phyloP scores from a whole-genome alignment of 768 basidiomycete genomes.

The Cyclocybe aegerita region DNA sequence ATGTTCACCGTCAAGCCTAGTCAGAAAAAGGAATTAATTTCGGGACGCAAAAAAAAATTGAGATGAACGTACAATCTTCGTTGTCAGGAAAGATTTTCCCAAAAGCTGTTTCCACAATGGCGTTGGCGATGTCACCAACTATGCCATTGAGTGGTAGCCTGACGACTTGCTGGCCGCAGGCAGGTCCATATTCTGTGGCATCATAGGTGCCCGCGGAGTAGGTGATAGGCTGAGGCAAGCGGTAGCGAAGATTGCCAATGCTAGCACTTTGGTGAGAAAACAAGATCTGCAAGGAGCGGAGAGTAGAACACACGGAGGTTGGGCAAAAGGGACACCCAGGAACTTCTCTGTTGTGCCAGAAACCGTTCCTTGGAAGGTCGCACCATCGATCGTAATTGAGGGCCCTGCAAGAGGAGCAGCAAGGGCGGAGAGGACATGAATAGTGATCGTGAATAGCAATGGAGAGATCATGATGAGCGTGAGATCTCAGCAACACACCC shows the following conservation, averaged over 20 bases:
- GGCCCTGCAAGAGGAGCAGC: conserved; percentile 27
- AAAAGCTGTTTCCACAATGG: conserved; percentile 28
- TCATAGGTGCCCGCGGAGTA: conserved; percentile 35
- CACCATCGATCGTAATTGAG: conserved; percentile 41
- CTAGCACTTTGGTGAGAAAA: conserved; percentile 13
- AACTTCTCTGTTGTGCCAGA: conserved; percentile 38
- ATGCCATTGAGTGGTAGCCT: conserved; percentile 33
- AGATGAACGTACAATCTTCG: conserved; percentile 19
- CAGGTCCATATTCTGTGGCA: conserved; percentile 40
- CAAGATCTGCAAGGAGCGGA: background rate
- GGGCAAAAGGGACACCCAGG: conserved; percentile 56
- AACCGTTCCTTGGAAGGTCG: conserved; percentile 44
- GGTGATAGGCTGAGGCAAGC: conserved; percentile 37
- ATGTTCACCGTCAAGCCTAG: conserved; percentile 55
- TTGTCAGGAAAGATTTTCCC: conserved; percentile 10
- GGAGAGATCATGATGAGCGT: conserved; percentile 15
- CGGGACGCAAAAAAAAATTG: background rate
- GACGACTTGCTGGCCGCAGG: conserved; percentile 47
- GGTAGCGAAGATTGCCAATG: conserved; percentile 38
- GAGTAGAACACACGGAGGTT: conserved; percentile 46
- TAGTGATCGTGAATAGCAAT: conserved; percentile 13
- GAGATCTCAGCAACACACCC: conserved; percentile 2
- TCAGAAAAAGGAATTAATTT: background rate
- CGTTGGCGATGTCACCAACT: conserved; percentile 31
- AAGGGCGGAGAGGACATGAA: conserved; percentile 12